Percentiles rank a stretch among this genome's conserved stretches.
These are phyloP conservation scores for Magnolia changhungtana DNA, from an alignment of 164 flowering plant genomes.

Conservation along the genomic window DNA sequence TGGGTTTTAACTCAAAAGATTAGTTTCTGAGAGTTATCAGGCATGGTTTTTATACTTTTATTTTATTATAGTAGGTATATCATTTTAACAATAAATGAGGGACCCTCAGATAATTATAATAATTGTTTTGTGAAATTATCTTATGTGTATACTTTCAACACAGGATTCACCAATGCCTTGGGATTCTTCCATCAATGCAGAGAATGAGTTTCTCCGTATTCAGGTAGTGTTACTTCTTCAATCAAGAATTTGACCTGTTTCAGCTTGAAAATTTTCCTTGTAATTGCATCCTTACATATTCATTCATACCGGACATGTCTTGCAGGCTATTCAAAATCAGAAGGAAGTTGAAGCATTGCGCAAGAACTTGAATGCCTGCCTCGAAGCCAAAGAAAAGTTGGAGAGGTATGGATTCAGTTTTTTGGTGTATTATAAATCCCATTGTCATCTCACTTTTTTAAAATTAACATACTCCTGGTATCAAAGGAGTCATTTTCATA, in stretches of 20 bases:
- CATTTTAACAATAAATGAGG: background rate
- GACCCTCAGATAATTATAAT: background rate
- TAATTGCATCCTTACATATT: background rate
- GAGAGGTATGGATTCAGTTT: slow-evolving; percentile 51
- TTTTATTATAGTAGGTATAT: background rate
- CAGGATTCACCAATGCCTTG: slow-evolving; percentile 57
- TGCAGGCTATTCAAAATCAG: slow-evolving; percentile 84
- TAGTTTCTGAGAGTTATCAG: background rate
- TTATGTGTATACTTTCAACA: background rate
- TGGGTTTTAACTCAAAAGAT: background rate
- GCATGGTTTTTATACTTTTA: background rate
- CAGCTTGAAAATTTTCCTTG: background rate
- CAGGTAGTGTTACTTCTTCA: slow-evolving; percentile 51
- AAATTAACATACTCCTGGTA: too few species aligned
- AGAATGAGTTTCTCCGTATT: slow-evolving; percentile 86
- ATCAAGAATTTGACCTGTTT: background rate
- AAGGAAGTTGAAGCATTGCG: slow-evolving; percentile 66
- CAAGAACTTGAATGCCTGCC: slow-evolving; percentile 51
- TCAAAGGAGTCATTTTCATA: too few species aligned
- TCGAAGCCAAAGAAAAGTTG: slow-evolving; percentile 68
- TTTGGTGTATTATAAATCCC: background rate
- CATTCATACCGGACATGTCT: background rate
- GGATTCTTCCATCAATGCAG: slow-evolving; percentile 54
- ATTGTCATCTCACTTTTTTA: too few species aligned
- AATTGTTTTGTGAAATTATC: background rate